Percentiles rank a stretch among this genome's conserved stretches.
These are phyloP conservation scores for Verbena officinalis DNA, from an alignment of 257 asterid genomes.

Conservation along the genomic window DNA sequence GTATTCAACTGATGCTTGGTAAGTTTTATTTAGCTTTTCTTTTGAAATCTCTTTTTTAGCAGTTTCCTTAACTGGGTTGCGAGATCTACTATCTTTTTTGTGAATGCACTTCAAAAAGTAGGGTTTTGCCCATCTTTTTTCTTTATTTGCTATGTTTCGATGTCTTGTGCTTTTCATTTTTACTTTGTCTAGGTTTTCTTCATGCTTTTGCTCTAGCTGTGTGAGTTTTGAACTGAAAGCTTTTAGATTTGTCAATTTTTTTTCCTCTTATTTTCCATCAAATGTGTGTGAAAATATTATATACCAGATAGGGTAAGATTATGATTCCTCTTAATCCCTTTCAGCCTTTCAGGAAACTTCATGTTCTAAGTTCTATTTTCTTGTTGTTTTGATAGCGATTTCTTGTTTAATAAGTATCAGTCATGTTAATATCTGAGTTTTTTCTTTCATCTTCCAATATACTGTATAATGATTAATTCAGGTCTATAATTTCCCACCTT, in stretches of 20 bases:
- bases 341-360: neutral
- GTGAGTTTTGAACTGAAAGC: neutral
- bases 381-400: neutral
- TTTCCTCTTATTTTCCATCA: neutral
- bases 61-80: neutral
- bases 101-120: conserved; percentile 9
- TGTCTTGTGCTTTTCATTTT: neutral
- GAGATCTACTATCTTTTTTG: conserved; percentile 16
- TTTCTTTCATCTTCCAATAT: too few relatives aligned
- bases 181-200: conserved; percentile 2
- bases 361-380: neutral
- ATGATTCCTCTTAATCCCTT: conserved; percentile 27
- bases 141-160: neutral
- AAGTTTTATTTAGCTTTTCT: neutral
- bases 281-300: neutral
- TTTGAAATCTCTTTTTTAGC: neutral
- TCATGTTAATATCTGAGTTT: neutral
- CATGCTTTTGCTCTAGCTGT: neutral
- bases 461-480: too few relatives aligned
- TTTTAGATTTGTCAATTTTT: neutral
- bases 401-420: neutral
- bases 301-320: conserved; percentile 26
- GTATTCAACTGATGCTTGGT: conserved; percentile 76
- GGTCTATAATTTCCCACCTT: neutral
- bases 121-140: conserved; percentile 21